A percentile compares a stretch with the other conserved stretches of the same genome.
phyloP scores from a whole-genome alignment of 2,329 filamentous ascomycete genomes.

The Dactylellina drechsleri region DNA sequence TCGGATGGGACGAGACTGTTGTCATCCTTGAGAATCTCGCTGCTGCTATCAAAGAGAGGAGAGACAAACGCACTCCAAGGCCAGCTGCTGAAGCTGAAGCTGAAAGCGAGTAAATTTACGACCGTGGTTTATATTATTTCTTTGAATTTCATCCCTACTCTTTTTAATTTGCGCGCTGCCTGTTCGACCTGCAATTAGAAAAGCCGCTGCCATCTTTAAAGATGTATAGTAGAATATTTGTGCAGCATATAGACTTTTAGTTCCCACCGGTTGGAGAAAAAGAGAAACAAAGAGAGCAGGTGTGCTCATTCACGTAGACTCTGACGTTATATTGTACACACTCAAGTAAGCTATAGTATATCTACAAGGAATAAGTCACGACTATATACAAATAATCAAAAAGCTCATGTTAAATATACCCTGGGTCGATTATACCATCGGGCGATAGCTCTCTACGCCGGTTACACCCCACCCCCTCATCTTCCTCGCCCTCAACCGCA shows the following conservation, averaged over 20 bases:
- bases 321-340: conserved; percentile 18
- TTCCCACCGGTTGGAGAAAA: conserved; percentile 26
- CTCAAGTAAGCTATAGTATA: conserved; percentile 6
- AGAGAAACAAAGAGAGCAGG: not conserved
- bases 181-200: not conserved
- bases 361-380: conserved; percentile 11
- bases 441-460: conserved; percentile 30
- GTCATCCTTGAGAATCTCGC: conserved; percentile 80
- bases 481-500: conserved; percentile 43
- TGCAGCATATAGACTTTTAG: conserved; percentile 32
- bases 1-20: conserved; percentile 91
- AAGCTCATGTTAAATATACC: not conserved
- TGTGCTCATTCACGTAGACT: too few species aligned
- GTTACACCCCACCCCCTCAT: conserved; percentile 50
- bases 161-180: conserved; percentile 15
- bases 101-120: conserved; percentile 7
- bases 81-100: not conserved
- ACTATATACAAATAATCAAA: conserved; percentile 11
- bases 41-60: conserved; percentile 78
- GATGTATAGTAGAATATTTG: conserved; percentile 27
- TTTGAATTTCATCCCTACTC: conserved; percentile 8
- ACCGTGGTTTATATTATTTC: not conserved
- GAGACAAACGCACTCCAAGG: conserved; percentile 60
- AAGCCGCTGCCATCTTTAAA: conserved; percentile 7
- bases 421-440: not conserved